phyloP scores from a whole-genome alignment of 2,329 filamentous ascomycete species.

The Botrytis fragariae region DNA sequence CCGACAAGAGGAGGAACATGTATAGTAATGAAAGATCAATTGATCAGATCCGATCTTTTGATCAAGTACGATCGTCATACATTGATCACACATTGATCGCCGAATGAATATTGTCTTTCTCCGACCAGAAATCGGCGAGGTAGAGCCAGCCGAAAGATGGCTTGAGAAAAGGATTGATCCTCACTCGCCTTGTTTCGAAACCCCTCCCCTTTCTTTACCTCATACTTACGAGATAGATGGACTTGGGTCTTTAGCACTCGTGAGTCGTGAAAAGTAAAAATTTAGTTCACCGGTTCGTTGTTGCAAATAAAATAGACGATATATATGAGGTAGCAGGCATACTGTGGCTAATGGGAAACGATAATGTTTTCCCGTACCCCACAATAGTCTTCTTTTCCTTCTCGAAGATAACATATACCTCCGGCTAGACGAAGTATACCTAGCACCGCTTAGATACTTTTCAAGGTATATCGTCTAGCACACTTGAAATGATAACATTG shows the following conservation, averaged over 20 bases:
- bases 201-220: not conserved
- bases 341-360: not conserved
- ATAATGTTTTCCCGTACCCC: not conserved
- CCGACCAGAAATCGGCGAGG: not conserved
- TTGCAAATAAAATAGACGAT: not conserved
- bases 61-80: not conserved
- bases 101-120: not conserved
- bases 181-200: not conserved
- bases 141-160: not conserved
- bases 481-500: slow-evolving; percentile 4
- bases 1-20: not conserved
- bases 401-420: not conserved
- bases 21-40: not conserved
- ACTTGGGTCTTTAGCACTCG: not conserved
- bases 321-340: slow-evolving; percentile 15
- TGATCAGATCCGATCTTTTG: not conserved
- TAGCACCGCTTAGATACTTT: not conserved
- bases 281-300: not conserved
- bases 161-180: not conserved
- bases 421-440: not conserved
- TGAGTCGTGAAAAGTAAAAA: not conserved
- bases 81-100: not conserved
- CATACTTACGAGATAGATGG: slow-evolving; percentile 13
- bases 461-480: not conserved
- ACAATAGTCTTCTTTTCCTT: slow-evolving; percentile 7